Conservation (phyloP, 1,139 yeast genomes). For the Taiozyma sp. region DNA sequence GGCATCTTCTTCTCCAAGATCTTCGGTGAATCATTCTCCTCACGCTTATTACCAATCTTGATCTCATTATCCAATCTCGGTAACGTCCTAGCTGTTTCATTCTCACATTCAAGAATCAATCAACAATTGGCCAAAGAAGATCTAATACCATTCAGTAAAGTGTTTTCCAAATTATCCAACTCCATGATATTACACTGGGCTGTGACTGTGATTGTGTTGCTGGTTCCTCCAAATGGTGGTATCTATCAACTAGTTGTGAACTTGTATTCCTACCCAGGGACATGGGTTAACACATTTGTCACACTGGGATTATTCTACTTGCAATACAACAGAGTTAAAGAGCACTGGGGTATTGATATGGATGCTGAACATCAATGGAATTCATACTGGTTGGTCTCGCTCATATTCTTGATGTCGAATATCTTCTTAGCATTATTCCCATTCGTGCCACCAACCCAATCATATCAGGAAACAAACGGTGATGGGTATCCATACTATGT, state of each 20-base stretch:
- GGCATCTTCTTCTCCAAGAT: slow-evolving; percentile 46
- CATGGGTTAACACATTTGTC: slow-evolving; percentile 43
- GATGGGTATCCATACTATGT: slow-evolving; percentile 49
- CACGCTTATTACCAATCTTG: slow-evolving; percentile 39
- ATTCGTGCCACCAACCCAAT: slow-evolving; percentile 45
- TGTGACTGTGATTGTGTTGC: slow-evolving; percentile 40
- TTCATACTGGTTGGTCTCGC: slow-evolving; percentile 23
- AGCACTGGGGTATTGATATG: slow-evolving; percentile 29
- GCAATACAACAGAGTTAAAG: slow-evolving; percentile 29
- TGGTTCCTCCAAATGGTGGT: slow-evolving; percentile 44
- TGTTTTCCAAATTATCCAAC: slow-evolving; percentile 28
- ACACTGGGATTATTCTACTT: slow-evolving; percentile 40
- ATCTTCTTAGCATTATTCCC: slow-evolving; percentile 53
- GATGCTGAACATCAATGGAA: slow-evolving; percentile 24
- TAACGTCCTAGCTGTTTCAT: slow-evolving; percentile 47
- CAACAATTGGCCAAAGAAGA: slow-evolving; percentile 43
- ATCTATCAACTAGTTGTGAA: slow-evolving; percentile 46
- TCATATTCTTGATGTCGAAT: slow-evolving; percentile 43
- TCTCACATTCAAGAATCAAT: slow-evolving; percentile 46
- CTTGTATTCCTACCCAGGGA: slow-evolving; percentile 47
- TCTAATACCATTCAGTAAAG: slow-evolving; percentile 39
- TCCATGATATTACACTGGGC: slow-evolving; percentile 41
- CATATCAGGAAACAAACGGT: slow-evolving; percentile 18
- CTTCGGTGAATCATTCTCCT: slow-evolving; percentile 39
- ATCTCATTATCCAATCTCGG: slow-evolving; percentile 47